Evolutionary conservation across 768 basidiomycete genomes (phyloP), one percentile per base, ranked within the genome.

Genomic region (Cyathus striatus): DNA sequence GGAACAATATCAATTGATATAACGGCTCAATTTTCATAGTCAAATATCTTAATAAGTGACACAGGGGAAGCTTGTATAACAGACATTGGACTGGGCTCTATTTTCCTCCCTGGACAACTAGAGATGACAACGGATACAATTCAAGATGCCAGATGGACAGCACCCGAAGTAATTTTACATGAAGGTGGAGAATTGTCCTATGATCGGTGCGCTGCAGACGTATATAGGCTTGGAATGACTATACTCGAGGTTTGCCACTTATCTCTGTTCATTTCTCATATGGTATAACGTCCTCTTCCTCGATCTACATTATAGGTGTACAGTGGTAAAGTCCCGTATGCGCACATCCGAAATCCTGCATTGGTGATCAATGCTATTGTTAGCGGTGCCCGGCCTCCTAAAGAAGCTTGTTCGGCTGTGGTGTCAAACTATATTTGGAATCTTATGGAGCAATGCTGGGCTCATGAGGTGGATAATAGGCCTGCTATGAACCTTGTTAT

Each of bases 181-280:
- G 14, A 14, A 37, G 35, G 21, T 20, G 14, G 14, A 5, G 35
- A 37, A 37, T 10, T 10, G 10, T 16, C 13, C 13, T 37, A 37
- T 20, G 21, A 10, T 27, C 51, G 47, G 2, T 38, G 43, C 2
- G 35, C 45, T 33, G 36, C 49, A 21, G 59, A 60, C 33, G 51
- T 58, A 3, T 58, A 53, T 38, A 52, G 51, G 21, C 58, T 60
- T 39, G 57, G 49, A 5, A 57, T 58, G 52, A 54, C 55, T 3
- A 48, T 55, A 23, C 46, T 60, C 9, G 57, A 60, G 42, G 59
- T 60, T 16, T 10, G 35, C 18, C 35, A 10, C n/a, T n/a, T n/a
- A 10, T 20, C 10, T 37, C 35, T 12, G 12, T 20, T 20, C 10
- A 10, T 20, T n/a, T 37, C 35, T n/a, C n/a, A 9, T 9, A 30